A percentile compares a stretch with the other conserved stretches of the same genome.
phyloP scores from a whole-genome alignment of 2,329 filamentous ascomycete species.

The Colletotrichum camelliae region DNA sequence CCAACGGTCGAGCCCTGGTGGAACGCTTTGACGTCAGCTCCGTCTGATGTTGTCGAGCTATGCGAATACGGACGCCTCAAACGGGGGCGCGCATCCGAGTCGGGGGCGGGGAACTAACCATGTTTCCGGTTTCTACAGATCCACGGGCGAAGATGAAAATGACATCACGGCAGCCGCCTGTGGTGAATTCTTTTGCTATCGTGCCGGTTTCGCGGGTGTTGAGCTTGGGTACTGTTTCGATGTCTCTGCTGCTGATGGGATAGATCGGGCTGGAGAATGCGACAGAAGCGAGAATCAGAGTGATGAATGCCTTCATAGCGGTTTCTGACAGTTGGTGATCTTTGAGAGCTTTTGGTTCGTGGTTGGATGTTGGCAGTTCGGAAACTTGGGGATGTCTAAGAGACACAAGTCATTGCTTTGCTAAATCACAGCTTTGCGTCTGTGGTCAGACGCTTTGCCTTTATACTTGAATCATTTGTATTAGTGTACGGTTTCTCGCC shows the following conservation, averaged over 20 bases:
- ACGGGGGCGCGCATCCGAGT: constrained; percentile 7
- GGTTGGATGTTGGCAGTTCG: not conserved
- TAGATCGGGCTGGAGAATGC: not conserved
- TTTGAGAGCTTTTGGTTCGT: not conserved
- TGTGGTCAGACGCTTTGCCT: not conserved
- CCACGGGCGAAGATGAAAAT: constrained; percentile 46
- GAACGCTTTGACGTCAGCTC: not conserved
- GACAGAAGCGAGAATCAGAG: not conserved
- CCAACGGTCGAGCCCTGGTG: constrained; percentile 22
- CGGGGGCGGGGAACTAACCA: constrained; percentile 29
- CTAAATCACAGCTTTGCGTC: rapidly evolving
- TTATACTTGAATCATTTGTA: not conserved
- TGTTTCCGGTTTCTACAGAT: constrained; percentile 42
- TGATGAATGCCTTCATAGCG: not conserved
- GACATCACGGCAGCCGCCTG: constrained; percentile 21
- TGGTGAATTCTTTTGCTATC: not conserved
- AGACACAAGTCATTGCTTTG: not conserved
- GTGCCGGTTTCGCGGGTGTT: not conserved
- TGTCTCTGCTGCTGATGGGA: not conserved
- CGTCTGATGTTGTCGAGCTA: not conserved
- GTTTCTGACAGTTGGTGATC: not conserved
- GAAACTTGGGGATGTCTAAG: not conserved
- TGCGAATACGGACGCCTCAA: constrained; percentile 26
- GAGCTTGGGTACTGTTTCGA: not conserved
- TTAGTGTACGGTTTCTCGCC: not conserved